Conservation (phyloP, 2,329 filamentous ascomycete genomes). For the Cladosporium phlei region DNA sequence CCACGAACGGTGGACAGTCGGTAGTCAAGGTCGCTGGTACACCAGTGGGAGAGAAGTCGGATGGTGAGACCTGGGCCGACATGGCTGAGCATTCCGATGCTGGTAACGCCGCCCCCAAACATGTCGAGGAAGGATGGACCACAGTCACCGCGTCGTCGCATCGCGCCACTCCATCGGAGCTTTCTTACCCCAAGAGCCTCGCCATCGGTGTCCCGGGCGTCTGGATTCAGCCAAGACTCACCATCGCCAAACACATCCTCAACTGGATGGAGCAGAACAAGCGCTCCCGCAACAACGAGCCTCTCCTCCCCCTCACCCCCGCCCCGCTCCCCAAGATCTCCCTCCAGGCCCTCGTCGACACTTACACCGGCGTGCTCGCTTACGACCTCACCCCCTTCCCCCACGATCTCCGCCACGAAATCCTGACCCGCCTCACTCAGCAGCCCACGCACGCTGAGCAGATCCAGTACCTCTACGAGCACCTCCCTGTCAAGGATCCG, state of each 20-base stretch:
- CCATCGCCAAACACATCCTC: slow-evolving; percentile 13
- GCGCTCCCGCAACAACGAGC: slow-evolving; percentile 6
- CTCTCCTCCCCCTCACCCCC: slow-evolving; percentile 15
- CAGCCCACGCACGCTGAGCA: slow-evolving; percentile 6
- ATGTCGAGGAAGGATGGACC: no score
- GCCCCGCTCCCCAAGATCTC: not conserved
- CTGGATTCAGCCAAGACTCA: slow-evolving; percentile 12
- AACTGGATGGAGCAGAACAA: slow-evolving; percentile 23
- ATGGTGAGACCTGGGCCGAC: slow-evolving; percentile 10
- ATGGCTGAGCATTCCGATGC: not conserved
- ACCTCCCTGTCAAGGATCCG: slow-evolving; percentile 15
- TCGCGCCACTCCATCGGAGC: no score
- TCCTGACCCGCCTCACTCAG: slow-evolving; percentile 14
- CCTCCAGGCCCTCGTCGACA: slow-evolving; percentile 16
- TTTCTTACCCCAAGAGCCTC: slow-evolving; percentile 10
- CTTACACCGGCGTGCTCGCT: slow-evolving; percentile 17
- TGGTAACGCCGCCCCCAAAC: not conserved
- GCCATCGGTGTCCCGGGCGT: slow-evolving; percentile 11
- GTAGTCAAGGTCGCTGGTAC: no score
- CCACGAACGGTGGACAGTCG: no score
- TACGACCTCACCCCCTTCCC: slow-evolving; percentile 19
- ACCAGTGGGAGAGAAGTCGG: no score
- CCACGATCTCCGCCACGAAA: slow-evolving; percentile 10
- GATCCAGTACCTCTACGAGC: slow-evolving; percentile 15
- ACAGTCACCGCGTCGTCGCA: no score